A percentile compares a stretch with the other conserved stretches of the same genome.
These are phyloP conservation scores for Penicillium sp. DNA, from an alignment of 2,329 filamentous ascomycete species.

Conservation along the genomic window DNA sequence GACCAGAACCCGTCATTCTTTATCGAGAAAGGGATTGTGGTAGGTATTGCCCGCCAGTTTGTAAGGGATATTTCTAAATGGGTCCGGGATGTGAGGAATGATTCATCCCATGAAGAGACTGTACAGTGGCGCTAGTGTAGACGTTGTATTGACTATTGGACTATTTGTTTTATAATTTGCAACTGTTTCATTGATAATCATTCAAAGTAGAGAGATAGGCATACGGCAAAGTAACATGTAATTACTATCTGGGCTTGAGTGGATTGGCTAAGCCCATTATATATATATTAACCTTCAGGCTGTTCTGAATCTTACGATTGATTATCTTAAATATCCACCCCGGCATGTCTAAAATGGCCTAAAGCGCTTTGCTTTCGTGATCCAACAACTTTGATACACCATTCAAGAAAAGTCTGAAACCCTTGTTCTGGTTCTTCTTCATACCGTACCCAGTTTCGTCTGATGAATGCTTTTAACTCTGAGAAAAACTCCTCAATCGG, in stretches of 20 bases:
- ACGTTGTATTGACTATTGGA: background rate
- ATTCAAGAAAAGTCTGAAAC: background rate
- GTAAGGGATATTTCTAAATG: conserved; percentile 20
- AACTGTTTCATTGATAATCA: too few species aligned
- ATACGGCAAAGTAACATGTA: too few species aligned
- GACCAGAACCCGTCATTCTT: conserved; percentile 13
- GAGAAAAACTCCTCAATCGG: background rate
- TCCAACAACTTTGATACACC: background rate
- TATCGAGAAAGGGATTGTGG: conserved; percentile 8
- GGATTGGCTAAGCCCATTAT: background rate
- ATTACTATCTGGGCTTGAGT: too few species aligned
- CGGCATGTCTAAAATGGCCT: conserved; percentile 3
- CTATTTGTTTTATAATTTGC: too few species aligned
- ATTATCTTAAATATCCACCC: conserved; percentile 1
- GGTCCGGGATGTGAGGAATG: conserved; percentile 1
- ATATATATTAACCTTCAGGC: background rate
- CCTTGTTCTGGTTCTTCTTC: conserved; percentile 2
- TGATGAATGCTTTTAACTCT: conserved; percentile 2
- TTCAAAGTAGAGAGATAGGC: too few species aligned
- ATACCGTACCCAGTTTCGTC: conserved; percentile 1
- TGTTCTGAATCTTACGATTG: background rate
- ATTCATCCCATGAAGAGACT: background rate
- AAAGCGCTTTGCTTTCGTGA: conserved; percentile 3
- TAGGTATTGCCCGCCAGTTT: conserved; percentile 13
- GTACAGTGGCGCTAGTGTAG: background rate